phyloP scores from a whole-genome alignment of 257 asterid genomes.

The Thymus mandschuricus region DNA sequence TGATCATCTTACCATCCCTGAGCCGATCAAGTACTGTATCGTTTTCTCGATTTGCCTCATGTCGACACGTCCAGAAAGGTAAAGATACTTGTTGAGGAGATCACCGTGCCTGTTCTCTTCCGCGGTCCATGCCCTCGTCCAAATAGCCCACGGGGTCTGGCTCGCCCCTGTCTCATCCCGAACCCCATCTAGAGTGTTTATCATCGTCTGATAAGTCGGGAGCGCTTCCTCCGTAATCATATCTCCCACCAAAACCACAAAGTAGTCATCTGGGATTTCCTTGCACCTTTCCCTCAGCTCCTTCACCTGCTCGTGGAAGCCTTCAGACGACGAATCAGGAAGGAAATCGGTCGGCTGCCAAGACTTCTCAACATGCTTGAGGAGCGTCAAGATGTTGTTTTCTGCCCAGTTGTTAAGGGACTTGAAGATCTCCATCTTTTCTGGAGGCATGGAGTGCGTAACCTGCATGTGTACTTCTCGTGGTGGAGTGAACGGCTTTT shows the following conservation, averaged over 20 bases:
- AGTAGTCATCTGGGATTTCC: conserved; percentile 73
- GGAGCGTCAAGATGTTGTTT: conserved; percentile 57
- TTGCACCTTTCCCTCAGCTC: conserved; percentile 72
- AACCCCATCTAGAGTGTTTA: conserved; percentile 75
- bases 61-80: conserved; percentile 73
- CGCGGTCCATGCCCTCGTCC: conserved; percentile 84
- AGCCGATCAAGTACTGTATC: conserved; percentile 62
- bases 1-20: conserved; percentile 46
- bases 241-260: conserved; percentile 73
- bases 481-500: conserved; percentile 66
- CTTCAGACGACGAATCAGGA: conserved; percentile 73
- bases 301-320: conserved; percentile 72
- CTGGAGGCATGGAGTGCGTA: conserved; percentile 70
- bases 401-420: conserved; percentile 70
- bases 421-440: conserved; percentile 63
- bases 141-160: conserved; percentile 71
- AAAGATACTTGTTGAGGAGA: conserved; percentile 66
- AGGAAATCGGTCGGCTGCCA: conserved; percentile 82
- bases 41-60: conserved; percentile 68
- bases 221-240: conserved; percentile 84
- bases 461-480: conserved; percentile 65
- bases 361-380: conserved; percentile 65
- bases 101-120: conserved; percentile 85
- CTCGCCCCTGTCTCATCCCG: conserved; percentile 85
- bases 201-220: conserved; percentile 84